Conservation (phyloP, 768 basidiomycete genomes). For the Lentinula boryana region DNA sequence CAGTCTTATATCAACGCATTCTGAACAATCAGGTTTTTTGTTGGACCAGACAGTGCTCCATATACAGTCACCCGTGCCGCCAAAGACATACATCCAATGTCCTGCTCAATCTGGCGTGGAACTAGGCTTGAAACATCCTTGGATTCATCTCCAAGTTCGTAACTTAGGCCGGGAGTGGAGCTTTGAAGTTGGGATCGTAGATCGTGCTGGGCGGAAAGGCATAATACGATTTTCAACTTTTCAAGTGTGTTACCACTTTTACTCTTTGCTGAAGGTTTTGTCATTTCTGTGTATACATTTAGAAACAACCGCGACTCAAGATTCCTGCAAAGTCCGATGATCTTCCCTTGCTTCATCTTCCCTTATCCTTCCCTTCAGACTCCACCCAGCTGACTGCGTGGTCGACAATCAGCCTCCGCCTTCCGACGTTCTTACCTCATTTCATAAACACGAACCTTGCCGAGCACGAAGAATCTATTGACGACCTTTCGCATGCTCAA, state of each 20-base stretch:
- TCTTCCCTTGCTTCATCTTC: conserved; percentile 65
- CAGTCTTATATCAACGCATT: conserved; percentile 37
- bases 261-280: conserved; percentile 1
- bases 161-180: conserved; percentile 65
- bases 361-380: conserved; percentile 53
- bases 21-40: conserved; percentile 20
- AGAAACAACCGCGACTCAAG: conserved; percentile 54
- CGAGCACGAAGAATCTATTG: conserved; percentile 13
- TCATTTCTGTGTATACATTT: conserved; percentile 6
- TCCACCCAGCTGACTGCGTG: conserved; percentile 62
- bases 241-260: conserved; percentile 46
- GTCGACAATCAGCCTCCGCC: conserved; percentile 57
- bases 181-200: conserved; percentile 71
- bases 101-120: conserved; percentile 34
- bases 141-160: conserved; percentile 74
- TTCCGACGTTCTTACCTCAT: conserved; percentile 53
- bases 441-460: conserved; percentile 34
- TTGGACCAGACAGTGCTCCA: conserved; percentile 70
- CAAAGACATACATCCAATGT: conserved; percentile 60
- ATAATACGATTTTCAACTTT: conserved; percentile 70
- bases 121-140: conserved; percentile 61
- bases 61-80: conserved; percentile 71
- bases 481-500: conserved; percentile 7
- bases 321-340: conserved; percentile 22
- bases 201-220: conserved; percentile 53